Evolutionary conservation across 2,329 filamentous ascomycete genomes (phyloP), one percentile per base, ranked within the genome.

Genomic region (Fusarium sp.): DNA sequence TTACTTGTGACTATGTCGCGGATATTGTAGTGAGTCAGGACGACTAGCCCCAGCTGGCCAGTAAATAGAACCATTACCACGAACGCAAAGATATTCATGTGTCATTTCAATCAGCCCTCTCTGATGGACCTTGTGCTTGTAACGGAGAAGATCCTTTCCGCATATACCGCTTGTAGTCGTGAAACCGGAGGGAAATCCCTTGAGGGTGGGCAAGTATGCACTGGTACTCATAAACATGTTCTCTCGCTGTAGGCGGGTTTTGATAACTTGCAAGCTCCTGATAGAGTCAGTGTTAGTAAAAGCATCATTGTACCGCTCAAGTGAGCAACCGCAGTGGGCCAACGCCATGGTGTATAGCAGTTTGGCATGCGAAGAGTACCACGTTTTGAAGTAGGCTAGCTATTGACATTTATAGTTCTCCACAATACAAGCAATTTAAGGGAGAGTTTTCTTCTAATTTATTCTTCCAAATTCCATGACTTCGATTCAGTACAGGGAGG

Each of bases 91-190:
- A 2, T 53, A 67, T 8, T 9, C 10, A 4, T 67, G 63, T 4
- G 63, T 34, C 62, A 67, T 59, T 6, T 63, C 17, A 5, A 58
- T 8, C 1, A 67, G 23, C 2, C 57, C 57, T 2, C 17, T 2
- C 2, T 11, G 48, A 1, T 67, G 51, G 1, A 4, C 2, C 2
- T 0, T 2, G 2, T 54, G 6, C 1, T 28, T 9, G 23, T 46
- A 40, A 2, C 44, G 6, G 2, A 54, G 26, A 0, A 67, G 47
- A 2, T 38, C 8, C 4, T 14, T 21, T 6, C 63, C 62, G 2
- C n/a, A 1, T 15, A 23, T 40, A 0, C 64, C 52, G 17, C 5
- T 2, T 0, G 11, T 44, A 8, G 57, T 36, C 15, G 6, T 32
- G n/a, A 54, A 67, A 7, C 8, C 11, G 0, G 2, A 6, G 1